Percentiles rank a stretch among this genome's conserved stretches.
phyloP scores from a whole-genome alignment of 768 basidiomycete species.

The Phanerochaete sordida region DNA sequence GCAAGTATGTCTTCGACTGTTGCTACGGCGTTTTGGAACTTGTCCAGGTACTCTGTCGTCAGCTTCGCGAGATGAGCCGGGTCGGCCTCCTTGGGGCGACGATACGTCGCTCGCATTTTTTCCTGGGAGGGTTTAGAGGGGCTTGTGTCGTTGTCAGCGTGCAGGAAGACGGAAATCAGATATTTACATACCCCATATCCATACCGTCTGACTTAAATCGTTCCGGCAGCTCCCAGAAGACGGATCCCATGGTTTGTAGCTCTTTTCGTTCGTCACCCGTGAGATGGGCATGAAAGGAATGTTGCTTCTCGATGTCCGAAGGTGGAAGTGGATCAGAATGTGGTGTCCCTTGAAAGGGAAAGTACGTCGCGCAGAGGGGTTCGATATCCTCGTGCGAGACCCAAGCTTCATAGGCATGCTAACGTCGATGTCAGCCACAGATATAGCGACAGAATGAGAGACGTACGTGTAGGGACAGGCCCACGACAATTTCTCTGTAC shows the following conservation, averaged over 20 bases:
- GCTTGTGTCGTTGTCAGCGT: not conserved
- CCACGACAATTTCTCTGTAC: not conserved
- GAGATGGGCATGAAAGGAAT: slow-evolving; percentile 2
- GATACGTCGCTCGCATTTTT: not conserved
- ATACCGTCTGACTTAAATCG: too few relatives aligned
- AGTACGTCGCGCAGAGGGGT: not conserved
- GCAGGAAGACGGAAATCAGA: too few relatives aligned
- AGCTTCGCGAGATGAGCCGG: not conserved
- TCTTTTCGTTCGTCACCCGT: not conserved
- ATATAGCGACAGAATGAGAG: not conserved
- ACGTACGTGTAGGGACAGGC: slow-evolving; percentile 4
- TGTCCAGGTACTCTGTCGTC: not conserved
- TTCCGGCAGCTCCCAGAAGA: not conserved
- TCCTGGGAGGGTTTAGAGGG: not conserved
- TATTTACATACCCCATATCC: too few relatives aligned
- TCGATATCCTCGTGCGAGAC: not conserved
- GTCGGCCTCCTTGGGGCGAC: not conserved
- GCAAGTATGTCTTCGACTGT: not conserved
- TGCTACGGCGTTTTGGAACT: not conserved
- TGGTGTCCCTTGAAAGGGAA: not conserved
- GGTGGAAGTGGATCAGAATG: too few relatives aligned
- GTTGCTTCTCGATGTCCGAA: not conserved
- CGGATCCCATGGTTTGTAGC: not conserved
- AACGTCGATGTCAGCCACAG: not conserved
- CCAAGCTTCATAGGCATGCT: slow-evolving; percentile 7